Conservation (phyloP, 306 rosid species). For the Dicorynia guianensis region DNA sequence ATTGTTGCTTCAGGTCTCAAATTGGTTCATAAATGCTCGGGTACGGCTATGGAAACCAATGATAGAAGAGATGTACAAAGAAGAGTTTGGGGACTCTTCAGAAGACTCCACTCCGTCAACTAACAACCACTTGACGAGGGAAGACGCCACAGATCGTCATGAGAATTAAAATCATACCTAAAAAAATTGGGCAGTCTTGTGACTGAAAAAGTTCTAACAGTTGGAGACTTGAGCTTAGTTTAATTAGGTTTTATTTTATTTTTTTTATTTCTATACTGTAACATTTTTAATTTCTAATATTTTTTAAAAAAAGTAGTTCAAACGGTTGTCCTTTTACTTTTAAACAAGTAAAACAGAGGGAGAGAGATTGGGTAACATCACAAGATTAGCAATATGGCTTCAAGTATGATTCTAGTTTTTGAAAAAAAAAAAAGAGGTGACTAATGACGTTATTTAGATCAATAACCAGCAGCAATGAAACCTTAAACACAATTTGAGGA, state of each 20-base stretch:
- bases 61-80: conserved; percentile 93
- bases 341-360: conserved; percentile 24
- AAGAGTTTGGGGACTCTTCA: conserved; percentile 88
- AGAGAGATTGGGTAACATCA: conserved; percentile 35
- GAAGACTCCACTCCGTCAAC: conserved; percentile 72
- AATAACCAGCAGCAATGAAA: not conserved
- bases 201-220: too few relatives aligned
- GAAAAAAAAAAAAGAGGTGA: conserved; percentile 31
- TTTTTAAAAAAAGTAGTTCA: too few relatives aligned
- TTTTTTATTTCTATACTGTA: too few relatives aligned
- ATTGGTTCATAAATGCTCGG: conserved; percentile 90
- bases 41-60: conserved; percentile 94
- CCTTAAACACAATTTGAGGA: conserved; percentile 11
- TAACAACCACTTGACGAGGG: conserved; percentile 51
- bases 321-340: conserved; percentile 14
- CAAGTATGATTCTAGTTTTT: conserved; percentile 34
- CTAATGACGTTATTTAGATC: conserved; percentile 31
- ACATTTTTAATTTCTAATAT: too few relatives aligned
- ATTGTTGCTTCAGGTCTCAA: conserved; percentile 67
- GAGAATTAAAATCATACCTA: conserved; percentile 46
- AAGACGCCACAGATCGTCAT: conserved; percentile 57
- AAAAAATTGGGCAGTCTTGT: not conserved
- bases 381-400: conserved; percentile 25
- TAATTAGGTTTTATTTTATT: too few relatives aligned
- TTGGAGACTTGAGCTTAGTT: too few relatives aligned